Evolutionary conservation across 2,329 filamentous ascomycete genomes (phyloP), one percentile per base, ranked within the genome.

Genomic region (Pseudocercospora ulei): DNA sequence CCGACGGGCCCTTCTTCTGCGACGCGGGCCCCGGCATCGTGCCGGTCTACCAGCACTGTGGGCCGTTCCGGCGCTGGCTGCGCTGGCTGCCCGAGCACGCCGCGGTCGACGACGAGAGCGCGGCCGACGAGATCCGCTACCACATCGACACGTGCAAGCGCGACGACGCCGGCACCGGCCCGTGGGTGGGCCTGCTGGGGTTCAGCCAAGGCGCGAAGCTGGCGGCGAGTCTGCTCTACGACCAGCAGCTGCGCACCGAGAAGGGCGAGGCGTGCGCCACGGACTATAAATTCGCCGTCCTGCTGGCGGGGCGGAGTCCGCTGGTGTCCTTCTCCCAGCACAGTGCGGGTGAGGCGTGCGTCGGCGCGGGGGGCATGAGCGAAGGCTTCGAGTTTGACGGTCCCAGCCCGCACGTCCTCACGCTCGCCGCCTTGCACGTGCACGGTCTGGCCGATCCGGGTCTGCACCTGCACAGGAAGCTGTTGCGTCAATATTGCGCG

Each of bases 1-100:
- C 73, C 48, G 74, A 86, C 50, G 82, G 68, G 0, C 80, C 81
- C 1, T 82, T 78, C 58, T 65, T 69, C 40, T 78, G 74, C 48
- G 57, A 66, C 2, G 64, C 80, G 1, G 76, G 79, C 25, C 68
- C 75, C 0, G 77, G 73, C 47, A 73, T 86, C 8, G 59, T 75
- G 12, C 60, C 68, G 8, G 76, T 82, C 3, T 87, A 82, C 58
- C 71, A 69, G 28, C 69, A 75, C 44, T 71, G 67, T 43, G 80
- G 72, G 0, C 81, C 82, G 1, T 87, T 82, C 57, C 63, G 67
- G 6, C 61, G 69, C 11, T 77, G 74, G 74, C 64, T 82, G 38
- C 69, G 77, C 35, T 82, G 76, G 75, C 61, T 73, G 22, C 68
- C 69, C 2, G 66, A 73, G 12, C 75, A 80, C 41, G 55, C 66